These are phyloP conservation scores for Venturia effusa DNA, from an alignment of 2,329 filamentous ascomycete species.

Conservation along the genomic window DNA sequence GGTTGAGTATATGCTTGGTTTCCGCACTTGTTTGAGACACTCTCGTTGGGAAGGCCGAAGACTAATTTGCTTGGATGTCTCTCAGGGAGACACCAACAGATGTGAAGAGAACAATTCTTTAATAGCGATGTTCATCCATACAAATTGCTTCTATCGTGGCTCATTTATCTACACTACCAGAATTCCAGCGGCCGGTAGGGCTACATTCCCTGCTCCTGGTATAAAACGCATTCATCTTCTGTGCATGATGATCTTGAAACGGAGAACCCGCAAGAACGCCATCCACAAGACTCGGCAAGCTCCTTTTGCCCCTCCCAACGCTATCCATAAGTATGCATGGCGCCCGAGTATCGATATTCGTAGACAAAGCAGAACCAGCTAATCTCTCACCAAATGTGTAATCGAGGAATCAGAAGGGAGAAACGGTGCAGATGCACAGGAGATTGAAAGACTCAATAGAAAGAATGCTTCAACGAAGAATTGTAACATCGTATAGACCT, in stretches of 20 bases:
- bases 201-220: not conserved
- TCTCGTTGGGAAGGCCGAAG: too few species aligned
- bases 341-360: not conserved
- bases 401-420: not conserved
- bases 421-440: not conserved
- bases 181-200: not conserved
- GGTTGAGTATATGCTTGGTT: not conserved
- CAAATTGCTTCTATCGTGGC: not conserved
- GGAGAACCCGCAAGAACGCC: not conserved
- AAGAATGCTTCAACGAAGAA: not conserved
- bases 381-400: not conserved
- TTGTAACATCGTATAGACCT: constrained; percentile 28
- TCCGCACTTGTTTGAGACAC: not conserved
- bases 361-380: not conserved
- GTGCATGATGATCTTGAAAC: not conserved
- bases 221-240: not conserved
- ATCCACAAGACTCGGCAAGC: not conserved
- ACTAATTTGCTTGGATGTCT: too few species aligned
- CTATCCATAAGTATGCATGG: not conserved
- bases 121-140: too few species aligned
- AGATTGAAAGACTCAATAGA: not conserved
- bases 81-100: too few species aligned
- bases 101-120: too few species aligned
- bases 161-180: not conserved
- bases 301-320: not conserved